phyloP scores from a whole-genome alignment of 1,284 basidiomycete genomes.

The Sanghuangporus weigelae region DNA sequence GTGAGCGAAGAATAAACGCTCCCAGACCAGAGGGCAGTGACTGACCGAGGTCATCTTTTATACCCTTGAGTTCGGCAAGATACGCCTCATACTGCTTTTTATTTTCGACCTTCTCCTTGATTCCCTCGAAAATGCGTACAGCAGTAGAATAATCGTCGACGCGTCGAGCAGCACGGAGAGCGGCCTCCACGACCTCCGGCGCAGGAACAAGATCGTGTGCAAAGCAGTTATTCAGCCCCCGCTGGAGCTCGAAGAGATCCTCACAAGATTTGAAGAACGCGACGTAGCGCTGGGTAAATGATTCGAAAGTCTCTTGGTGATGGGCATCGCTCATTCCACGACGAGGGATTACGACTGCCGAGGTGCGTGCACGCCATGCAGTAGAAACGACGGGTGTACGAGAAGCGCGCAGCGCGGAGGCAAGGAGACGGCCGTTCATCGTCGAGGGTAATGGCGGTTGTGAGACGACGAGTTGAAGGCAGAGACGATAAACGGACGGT shows the following conservation, averaged over 20 bases:
- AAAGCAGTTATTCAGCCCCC: constrained; percentile 99
- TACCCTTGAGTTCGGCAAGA: constrained; percentile 78
- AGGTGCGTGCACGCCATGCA: neutral
- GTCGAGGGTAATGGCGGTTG: neutral
- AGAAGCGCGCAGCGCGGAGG: constrained; percentile 12
- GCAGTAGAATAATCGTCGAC: constrained; percentile 98
- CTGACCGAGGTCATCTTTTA: constrained; percentile 88
- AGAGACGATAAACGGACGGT: neutral
- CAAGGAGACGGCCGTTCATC: constrained; percentile 14
- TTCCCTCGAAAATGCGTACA: constrained; percentile 89
- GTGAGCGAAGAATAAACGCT: neutral
- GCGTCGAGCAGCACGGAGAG: constrained; percentile 83
- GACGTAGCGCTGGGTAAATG: constrained; percentile 91
- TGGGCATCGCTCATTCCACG: constrained; percentile 31
- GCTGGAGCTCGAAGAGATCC: constrained; percentile 96
- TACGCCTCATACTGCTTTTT: constrained; percentile 90
- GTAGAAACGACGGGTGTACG: neutral
- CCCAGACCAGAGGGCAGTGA: constrained; percentile 20
- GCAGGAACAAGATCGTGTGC: constrained; percentile 97
- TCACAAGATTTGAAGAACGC: constrained; percentile 89
- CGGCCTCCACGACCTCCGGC: constrained; percentile 84
- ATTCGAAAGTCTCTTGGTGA: constrained; percentile 89
- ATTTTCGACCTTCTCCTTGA: constrained; percentile 95
- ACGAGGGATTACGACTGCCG: constrained; percentile 4
- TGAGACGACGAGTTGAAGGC: neutral